Base-by-base conservation (phyloP, 768 basidiomycete species). In the Tubosaeta sp. region DNA sequence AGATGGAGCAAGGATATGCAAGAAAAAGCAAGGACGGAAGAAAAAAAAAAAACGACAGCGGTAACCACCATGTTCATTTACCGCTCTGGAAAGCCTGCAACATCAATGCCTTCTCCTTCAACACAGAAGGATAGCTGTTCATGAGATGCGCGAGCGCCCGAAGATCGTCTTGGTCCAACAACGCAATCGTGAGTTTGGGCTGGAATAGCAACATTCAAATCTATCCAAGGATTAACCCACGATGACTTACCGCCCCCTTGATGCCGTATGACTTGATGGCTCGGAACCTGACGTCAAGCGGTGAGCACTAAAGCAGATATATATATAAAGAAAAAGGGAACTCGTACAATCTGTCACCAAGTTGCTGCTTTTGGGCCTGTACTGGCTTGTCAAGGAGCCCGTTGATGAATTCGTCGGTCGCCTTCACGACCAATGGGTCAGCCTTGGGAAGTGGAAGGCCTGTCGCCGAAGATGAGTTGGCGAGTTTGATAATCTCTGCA, bases 121-220 rank as follows among this genome's bases (percentile, higher is more conserved):
- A 75, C 2, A 92, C 79, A 8, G 81, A 71, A 11, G 89, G 87
- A 67, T 90, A 93, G 65, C 88, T 88, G 67, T 91, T 88, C 84
- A 91, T 85, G 39, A 95, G 77, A 66, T 91, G 89, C 6, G 89
- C 86, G 43, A 95, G 78, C 5, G 90, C 76, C 39, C 86, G 81
- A 22, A 95, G 77, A 62, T 95, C 92, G 53, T 94, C 93, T 59
- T 85, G 78, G 62, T 95, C 91, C 54, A 95, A 72, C 9, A 94
- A 77, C 5, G 79, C 73, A 59, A 97, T 90, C 1, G 92, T 94
- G 56, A 91, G 72, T 65, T 93, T 93, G 46, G 91, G 88, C 83
- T 89, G 59, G 33, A 57, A 48, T 43, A 48, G 19, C 19, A 29
- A 43, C 35, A 27, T 7, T 52, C 43, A 55, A 33, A 51, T 19